A percentile compares a stretch with the other conserved stretches of the same genome.
Evolutionary conservation across 805 yeast species (phyloP).

Genomic region (Ogataea corticis): DNA sequence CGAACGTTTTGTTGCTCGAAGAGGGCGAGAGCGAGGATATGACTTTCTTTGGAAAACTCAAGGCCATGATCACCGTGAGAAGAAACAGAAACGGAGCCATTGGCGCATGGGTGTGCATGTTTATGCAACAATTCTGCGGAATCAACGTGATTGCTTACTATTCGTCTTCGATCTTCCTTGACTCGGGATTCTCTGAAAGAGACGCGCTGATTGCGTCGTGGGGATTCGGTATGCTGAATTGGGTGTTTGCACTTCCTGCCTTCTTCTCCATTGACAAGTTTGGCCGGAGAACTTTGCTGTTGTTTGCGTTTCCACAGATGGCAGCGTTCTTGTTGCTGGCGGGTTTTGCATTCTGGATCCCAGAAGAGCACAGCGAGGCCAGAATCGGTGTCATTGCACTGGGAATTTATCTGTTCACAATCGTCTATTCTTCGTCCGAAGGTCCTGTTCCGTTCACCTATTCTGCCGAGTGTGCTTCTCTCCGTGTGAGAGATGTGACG

Average conservation of each 20-base stretch:
- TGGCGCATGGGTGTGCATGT: constrained; percentile 35
- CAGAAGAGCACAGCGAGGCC: constrained; percentile 43
- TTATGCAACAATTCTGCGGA: constrained; percentile 44
- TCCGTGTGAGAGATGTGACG: constrained; percentile 76
- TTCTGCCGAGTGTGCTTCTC: constrained; percentile 81
- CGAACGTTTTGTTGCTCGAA: constrained; percentile 55
- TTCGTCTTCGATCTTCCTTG: constrained; percentile 71
- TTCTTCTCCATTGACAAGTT: constrained; percentile 35
- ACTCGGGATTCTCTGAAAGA: constrained; percentile 62
- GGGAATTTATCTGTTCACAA: constrained; percentile 73
- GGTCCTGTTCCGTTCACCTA: constrained; percentile 92
- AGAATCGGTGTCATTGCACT: constrained; percentile 66
- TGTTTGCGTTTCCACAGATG: constrained; percentile 66
- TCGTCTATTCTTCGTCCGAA: constrained; percentile 79
- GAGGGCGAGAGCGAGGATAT: constrained; percentile 42
- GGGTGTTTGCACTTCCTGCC: constrained; percentile 40
- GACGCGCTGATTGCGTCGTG: constrained; percentile 75
- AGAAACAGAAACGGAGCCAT: constrained; percentile 80
- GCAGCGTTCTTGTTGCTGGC: constrained; percentile 56
- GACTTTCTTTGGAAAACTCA: constrained; percentile 43
- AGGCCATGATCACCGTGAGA: constrained; percentile 65
- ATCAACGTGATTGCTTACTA: constrained; percentile 56
- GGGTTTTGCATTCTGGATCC: constrained; percentile 74
- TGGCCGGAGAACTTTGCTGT: constrained; percentile 53
- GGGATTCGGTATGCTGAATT: constrained; percentile 63